These are phyloP conservation scores for Aspergillus nidulans DNA, from an alignment of 495 filamentous ascomycete genomes.

Conservation along the genomic window DNA sequence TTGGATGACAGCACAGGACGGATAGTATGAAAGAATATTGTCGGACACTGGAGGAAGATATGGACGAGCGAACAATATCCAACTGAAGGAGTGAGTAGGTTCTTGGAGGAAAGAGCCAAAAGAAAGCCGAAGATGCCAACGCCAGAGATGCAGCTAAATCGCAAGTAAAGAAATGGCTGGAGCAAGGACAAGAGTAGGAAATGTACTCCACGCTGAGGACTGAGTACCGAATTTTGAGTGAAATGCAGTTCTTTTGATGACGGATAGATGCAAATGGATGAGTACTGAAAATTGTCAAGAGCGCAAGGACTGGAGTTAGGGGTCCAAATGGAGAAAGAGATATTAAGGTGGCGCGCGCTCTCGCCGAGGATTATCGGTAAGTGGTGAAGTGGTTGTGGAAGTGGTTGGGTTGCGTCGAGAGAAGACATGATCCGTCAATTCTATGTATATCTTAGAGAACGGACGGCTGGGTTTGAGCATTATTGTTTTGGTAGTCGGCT, in stretches of 20 bases:
- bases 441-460: background rate
- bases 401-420: background rate
- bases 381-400: too few relatives aligned
- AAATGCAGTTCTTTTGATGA: background rate
- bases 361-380: background rate
- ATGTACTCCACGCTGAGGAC: too few relatives aligned
- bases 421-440: background rate
- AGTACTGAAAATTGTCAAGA: background rate
- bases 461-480: background rate
- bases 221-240: too few relatives aligned
- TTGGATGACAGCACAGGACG: too few relatives aligned
- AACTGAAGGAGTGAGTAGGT: background rate
- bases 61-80: background rate
- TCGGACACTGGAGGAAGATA: background rate
- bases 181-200: background rate
- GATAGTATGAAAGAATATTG: too few relatives aligned
- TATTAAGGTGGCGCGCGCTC: background rate
- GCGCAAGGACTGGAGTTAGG: background rate
- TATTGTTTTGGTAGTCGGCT: background rate
- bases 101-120: background rate
- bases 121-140: background rate
- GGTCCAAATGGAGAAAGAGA: background rate
- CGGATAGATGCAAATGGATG: background rate
- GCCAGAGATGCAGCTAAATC: background rate
- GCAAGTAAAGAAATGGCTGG: background rate